A percentile compares a stretch with the other conserved stretches of the same genome.
Conservation (phyloP, 179 eudicot species). For the Heliamphora pulchella region DNA sequence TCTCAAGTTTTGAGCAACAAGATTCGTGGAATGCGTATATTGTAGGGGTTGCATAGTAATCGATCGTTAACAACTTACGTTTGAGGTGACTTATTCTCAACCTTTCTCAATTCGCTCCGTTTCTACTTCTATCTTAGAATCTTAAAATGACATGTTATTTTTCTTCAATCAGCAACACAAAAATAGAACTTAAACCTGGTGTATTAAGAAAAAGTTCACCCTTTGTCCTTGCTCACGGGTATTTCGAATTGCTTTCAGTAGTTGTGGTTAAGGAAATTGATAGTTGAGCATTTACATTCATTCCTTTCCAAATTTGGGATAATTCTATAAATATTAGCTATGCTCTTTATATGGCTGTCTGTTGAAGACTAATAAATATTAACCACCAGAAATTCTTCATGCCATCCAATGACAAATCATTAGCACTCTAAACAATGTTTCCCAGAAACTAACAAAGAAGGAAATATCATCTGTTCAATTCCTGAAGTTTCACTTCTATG, state of each 20-base stretch:
- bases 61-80: neutral
- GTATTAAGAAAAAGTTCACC: too few species aligned
- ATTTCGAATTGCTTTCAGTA: too few species aligned
- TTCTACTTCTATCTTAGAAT: neutral
- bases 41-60: conserved; percentile 63
- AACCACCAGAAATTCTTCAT: too few species aligned
- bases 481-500: neutral
- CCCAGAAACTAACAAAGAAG: neutral
- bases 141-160: neutral
- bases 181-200: too few species aligned
- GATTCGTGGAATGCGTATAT: conserved; percentile 97
- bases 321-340: too few species aligned
- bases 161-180: too few species aligned
- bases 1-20: conserved; percentile 67
- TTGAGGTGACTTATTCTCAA: neutral
- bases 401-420: neutral
- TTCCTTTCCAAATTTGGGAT: too few species aligned
- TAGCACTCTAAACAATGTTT: neutral
- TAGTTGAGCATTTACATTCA: too few species aligned
- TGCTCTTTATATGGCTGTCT: too few species aligned
- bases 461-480: neutral
- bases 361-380: too few species aligned
- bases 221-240: too few species aligned
- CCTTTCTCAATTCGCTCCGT: neutral
- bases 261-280: too few species aligned